Base-by-base conservation (phyloP, 495 filamentous ascomycete genomes). In the Astrocystis sublimbata region DNA sequence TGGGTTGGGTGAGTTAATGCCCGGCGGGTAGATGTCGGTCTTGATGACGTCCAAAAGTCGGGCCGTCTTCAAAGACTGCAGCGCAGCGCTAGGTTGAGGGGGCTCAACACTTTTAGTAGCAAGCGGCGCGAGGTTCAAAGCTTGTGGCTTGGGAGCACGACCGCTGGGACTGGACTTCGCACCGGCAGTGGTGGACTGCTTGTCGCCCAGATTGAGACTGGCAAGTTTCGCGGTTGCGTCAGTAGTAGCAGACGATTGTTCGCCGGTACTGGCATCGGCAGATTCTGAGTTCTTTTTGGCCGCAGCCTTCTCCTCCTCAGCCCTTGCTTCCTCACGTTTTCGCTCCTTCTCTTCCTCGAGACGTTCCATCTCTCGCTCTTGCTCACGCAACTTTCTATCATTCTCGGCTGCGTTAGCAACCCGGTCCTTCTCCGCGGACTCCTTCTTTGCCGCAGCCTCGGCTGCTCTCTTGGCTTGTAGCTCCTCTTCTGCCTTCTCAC, bases 51-150 rank as follows among this genome's bases (percentile, higher is more conserved):
- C 79, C 31, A 99, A 76, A 74, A 92, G 91, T 24, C 93, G 89
- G 58, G 94, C 92, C 7, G 92, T 92, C 70, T 89, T 89, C 35
- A 99, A 83, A 13, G 93, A 87, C 72, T 93, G 93, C 68, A 99
- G 89, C 45, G 91, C 92, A 33, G 94, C 90, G 59, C 90, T 97
- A 5, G 92, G 93, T 73, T 96, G 91, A 38, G 90, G 84, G 45
- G 94, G 89, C 76, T 98, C 94, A 19, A 93, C 86, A 41, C 89
- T 76, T 75, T 90, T 93, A 52, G 82, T 86, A 53, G 89, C 94
- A 59, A 85, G 73, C 21, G 80, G 80, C 49, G 92, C 88, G 52
- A 96, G 80, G 76, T 96, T 96, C 63, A 96, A 85, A 24, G 88
- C 85, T 56, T 86, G 84, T 24, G 92, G 92, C 82, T 93, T 93